phyloP scores from a whole-genome alignment of 208 protist genomes.

The Leishmania tropica region DNA sequence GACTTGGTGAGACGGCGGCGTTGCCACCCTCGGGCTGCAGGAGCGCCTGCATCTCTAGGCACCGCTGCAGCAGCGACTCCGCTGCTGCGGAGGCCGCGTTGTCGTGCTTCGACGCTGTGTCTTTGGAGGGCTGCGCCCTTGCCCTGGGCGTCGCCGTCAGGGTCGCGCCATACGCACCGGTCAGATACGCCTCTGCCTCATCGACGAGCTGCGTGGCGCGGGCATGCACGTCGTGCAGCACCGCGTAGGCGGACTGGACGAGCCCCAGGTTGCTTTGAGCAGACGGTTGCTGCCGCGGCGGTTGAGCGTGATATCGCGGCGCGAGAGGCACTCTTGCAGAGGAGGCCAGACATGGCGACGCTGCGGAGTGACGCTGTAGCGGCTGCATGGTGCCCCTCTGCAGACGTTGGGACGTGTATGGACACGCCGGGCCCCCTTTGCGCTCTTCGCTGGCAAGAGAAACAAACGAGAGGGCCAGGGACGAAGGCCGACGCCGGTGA shows the following conservation, averaged over 20 bases:
- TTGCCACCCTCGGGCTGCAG: not conserved
- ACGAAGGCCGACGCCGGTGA: not conserved
- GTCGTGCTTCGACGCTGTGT: not conserved
- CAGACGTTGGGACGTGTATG: not conserved
- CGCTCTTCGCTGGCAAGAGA: not conserved
- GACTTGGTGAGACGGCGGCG: not conserved
- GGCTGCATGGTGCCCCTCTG: not conserved
- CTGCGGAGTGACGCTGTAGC: constrained; percentile 2
- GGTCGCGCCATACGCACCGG: not conserved
- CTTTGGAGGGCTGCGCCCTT: not conserved
- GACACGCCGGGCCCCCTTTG: not conserved
- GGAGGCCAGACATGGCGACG: not conserved
- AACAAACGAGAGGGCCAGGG: too few species aligned
- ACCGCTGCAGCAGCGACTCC: constrained; percentile 15
- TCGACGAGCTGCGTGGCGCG: constrained; percentile 6
- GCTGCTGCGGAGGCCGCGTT: not conserved
- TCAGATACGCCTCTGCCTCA: constrained; percentile 4
- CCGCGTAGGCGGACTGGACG: constrained; percentile 7
- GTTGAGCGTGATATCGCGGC: not conserved
- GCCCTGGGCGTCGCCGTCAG: not conserved
- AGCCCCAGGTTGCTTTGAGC: not conserved
- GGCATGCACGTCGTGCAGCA: constrained; percentile 12
- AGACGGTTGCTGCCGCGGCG: not conserved
- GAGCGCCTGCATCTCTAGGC: constrained; percentile 9
- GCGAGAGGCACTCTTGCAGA: not conserved